These are phyloP conservation scores for Rhynchospora breviuscula DNA, from an alignment of 176 grass and related monocot genomes.

Conservation along the genomic window DNA sequence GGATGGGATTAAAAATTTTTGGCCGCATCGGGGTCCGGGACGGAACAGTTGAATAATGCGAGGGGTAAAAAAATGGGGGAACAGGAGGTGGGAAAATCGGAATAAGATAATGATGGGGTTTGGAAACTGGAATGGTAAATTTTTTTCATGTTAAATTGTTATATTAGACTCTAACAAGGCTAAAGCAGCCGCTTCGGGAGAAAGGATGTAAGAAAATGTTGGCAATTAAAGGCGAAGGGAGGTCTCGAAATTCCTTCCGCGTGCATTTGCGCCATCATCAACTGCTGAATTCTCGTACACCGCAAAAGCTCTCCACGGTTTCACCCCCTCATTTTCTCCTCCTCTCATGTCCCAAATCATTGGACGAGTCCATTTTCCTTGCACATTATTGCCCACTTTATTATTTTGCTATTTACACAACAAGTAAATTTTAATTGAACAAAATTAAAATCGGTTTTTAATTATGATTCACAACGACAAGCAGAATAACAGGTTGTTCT, in stretches of 20 bases:
- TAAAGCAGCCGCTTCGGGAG: too few species aligned
- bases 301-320: conserved; percentile 11
- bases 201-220: background rate
- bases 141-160: background rate
- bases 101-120: conserved; percentile 30
- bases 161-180: background rate
- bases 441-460: too few species aligned
- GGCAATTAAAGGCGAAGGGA: background rate
- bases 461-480: too few species aligned
- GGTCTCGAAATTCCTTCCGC: conserved; percentile 36
- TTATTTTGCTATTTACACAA: too few species aligned
- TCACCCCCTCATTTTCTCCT: background rate
- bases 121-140: background rate
- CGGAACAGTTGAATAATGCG: conserved; percentile 23
- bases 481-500: too few species aligned
- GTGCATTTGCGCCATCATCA: conserved; percentile 52
- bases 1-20: conserved; percentile 23
- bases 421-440: too few species aligned
- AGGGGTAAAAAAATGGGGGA: conserved; percentile 20
- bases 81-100: conserved; percentile 24
- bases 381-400: too few species aligned
- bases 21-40: conserved; percentile 24
- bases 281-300: conserved; percentile 26
- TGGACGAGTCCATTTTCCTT: background rate
- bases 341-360: background rate